Evolutionary conservation across 208 protist species (phyloP).

Genomic region (Endotrypanum monterogeii): DNA sequence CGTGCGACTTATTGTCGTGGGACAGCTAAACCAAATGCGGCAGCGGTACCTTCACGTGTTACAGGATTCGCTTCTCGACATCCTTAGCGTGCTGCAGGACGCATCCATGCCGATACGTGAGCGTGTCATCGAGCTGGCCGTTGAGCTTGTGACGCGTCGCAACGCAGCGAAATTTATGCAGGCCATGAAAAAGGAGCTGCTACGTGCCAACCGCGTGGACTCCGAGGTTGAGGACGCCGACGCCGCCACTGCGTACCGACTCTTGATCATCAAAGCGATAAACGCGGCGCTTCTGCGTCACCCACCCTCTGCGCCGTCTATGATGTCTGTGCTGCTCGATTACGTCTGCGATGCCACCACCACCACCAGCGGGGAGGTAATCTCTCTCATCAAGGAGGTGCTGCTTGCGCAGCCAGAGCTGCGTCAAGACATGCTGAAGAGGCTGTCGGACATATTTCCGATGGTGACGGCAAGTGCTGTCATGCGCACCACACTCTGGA

Average conservation of each 20-base stretch:
- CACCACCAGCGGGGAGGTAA: slow-evolving; percentile 85
- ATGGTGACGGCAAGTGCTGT: slow-evolving; percentile 66
- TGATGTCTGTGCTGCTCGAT: slow-evolving; percentile 94
- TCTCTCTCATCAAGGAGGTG: slow-evolving; percentile 95
- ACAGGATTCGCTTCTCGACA: slow-evolving; percentile 95
- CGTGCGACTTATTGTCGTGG: slow-evolving; percentile 98
- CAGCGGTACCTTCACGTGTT: slow-evolving; percentile 75
- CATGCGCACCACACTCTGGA: slow-evolving; percentile 90
- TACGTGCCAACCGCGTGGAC: slow-evolving; percentile 47
- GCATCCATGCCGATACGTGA: slow-evolving; percentile 95
- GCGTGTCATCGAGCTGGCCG: slow-evolving; percentile 92
- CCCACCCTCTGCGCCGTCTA: slow-evolving; percentile 71
- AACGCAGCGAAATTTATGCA: slow-evolving; percentile 95
- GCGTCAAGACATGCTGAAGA: slow-evolving; percentile 57
- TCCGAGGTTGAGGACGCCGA: slow-evolving; percentile 72
- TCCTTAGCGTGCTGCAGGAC: slow-evolving; percentile 92
- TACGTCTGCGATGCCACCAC: slow-evolving; percentile 88
- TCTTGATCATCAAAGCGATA: slow-evolving; percentile 93
- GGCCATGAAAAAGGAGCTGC: slow-evolving; percentile 96
- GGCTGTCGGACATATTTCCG: slow-evolving; percentile 64
- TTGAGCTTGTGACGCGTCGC: slow-evolving; percentile 92
- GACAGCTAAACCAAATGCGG: slow-evolving; percentile 94
- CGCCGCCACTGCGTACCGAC: slow-evolving; percentile 39
- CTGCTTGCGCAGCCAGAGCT: slow-evolving; percentile 91
- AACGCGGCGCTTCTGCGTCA: slow-evolving; percentile 92